Evolutionary conservation across 2,329 filamentous ascomycete species (phyloP).

Genomic region (Claviceps capensis): DNA sequence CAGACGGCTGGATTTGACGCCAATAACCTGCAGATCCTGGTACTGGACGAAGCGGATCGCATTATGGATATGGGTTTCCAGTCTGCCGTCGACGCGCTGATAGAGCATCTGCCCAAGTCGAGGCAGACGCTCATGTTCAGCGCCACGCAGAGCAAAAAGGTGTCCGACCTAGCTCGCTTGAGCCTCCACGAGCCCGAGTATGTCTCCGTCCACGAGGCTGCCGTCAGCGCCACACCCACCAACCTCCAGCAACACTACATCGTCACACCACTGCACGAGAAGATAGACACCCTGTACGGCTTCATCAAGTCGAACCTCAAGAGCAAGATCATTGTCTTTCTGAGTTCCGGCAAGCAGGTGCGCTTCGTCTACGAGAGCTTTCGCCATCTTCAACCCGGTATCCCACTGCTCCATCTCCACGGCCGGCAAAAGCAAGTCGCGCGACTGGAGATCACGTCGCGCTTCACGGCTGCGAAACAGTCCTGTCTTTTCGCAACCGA

Average conservation of each 20-base stretch:
- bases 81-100: constrained; percentile 74
- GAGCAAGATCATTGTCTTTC: constrained; percentile 86
- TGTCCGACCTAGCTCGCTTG: constrained; percentile 80
- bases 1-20: constrained; percentile 85
- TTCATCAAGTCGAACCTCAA: constrained; percentile 88
- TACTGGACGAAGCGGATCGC: constrained; percentile 89
- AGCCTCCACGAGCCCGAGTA: constrained; percentile 89
- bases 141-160: constrained; percentile 88
- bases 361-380: constrained; percentile 92
- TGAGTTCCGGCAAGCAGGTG: constrained; percentile 92
- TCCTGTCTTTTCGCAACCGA: constrained; percentile 92
- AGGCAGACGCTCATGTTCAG: constrained; percentile 92
- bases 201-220: constrained; percentile 80
- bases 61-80: constrained; percentile 98
- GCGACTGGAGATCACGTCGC: constrained; percentile 72
- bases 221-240: constrained; percentile 64
- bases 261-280: constrained; percentile 70
- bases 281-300: constrained; percentile 82
- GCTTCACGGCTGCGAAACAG: constrained; percentile 68
- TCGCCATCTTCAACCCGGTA: constrained; percentile 84
- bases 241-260: constrained; percentile 87
- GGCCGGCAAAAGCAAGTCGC: constrained; percentile 87
- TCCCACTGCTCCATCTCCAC: constrained; percentile 82
- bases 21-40: constrained; percentile 81
- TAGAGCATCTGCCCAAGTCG: constrained; percentile 76